A percentile compares a stretch with the other conserved stretches of the same genome.
Conservation (phyloP, 164 flowering plant species). For the Stephania cephalantha region DNA sequence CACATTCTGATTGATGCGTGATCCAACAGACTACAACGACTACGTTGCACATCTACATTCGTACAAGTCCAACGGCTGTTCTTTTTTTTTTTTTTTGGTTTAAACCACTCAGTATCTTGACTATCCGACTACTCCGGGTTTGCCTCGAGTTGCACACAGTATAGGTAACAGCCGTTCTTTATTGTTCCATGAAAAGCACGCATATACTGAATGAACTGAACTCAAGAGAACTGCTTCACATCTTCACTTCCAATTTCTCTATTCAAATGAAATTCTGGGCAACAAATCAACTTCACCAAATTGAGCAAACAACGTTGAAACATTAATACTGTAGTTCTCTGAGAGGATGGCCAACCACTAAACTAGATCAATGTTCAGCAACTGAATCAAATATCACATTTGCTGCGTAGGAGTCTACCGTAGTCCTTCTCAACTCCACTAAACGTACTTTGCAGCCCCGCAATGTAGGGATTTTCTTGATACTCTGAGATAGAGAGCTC, state of each 20-base stretch:
- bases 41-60: too few species aligned
- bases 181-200: not conserved
- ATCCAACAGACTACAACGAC: too few species aligned
- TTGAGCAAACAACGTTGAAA: not conserved
- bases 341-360: not conserved
- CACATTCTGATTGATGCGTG: too few species aligned
- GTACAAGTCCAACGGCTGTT: too few species aligned
- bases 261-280: not conserved
- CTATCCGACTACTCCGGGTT: too few species aligned
- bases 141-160: too few species aligned
- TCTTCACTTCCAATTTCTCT: not conserved
- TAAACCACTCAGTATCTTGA: too few species aligned
- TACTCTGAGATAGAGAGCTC: not conserved
- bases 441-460: not conserved
- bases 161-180: too few species aligned
- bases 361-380: not conserved
- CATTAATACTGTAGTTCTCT: not conserved
- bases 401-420: not conserved
- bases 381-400: not conserved
- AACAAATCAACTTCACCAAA: not conserved
- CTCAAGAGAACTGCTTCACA: not conserved
- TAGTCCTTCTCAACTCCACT: not conserved
- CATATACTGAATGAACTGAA: not conserved
- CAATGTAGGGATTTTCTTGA: not conserved
- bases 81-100: too few species aligned